Conservation (phyloP, 164 flowering plant genomes). For the Taxillus chinensis region DNA sequence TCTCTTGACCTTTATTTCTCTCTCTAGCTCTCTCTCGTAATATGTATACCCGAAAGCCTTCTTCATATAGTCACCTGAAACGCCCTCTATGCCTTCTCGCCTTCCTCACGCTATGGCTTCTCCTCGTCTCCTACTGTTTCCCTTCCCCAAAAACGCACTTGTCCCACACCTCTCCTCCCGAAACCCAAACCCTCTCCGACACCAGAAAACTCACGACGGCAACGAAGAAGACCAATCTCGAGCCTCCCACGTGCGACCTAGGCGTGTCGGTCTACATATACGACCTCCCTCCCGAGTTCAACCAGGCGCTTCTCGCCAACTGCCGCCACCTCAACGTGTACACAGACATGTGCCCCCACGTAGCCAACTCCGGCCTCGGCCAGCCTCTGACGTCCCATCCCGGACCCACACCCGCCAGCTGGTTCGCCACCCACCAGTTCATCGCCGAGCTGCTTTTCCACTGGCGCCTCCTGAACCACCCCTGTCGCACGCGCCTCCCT, state of each 20-base stretch:
- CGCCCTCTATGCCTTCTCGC: not conserved
- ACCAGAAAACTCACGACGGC: not conserved
- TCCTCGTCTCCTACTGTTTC: not conserved
- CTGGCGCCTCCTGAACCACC: constrained; percentile 30
- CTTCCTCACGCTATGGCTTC: not conserved
- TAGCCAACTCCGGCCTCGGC: constrained; percentile 40
- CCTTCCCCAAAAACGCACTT: too few relatives aligned
- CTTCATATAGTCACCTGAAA: too few relatives aligned
- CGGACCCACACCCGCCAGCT: constrained; percentile 2
- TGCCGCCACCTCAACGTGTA: constrained; percentile 35
- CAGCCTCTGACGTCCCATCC: constrained; percentile 18
- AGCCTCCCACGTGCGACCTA: not conserved
- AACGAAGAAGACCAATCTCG: not conserved
- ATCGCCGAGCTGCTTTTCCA: constrained; percentile 18
- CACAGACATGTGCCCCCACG: constrained; percentile 54
- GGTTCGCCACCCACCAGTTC: constrained; percentile 29
- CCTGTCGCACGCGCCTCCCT: constrained; percentile 29
- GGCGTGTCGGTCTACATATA: constrained; percentile 27
- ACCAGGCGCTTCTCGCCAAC: constrained; percentile 25
- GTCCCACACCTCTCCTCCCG: too few relatives aligned
- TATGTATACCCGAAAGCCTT: too few relatives aligned
- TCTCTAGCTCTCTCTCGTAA: too few relatives aligned
- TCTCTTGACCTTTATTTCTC: too few relatives aligned
- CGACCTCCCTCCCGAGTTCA: constrained; percentile 37
- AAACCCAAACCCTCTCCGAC: too few relatives aligned